These are phyloP conservation scores for Naganishia friedmannii DNA, from an alignment of 768 basidiomycete genomes.

Conservation along the genomic window DNA sequence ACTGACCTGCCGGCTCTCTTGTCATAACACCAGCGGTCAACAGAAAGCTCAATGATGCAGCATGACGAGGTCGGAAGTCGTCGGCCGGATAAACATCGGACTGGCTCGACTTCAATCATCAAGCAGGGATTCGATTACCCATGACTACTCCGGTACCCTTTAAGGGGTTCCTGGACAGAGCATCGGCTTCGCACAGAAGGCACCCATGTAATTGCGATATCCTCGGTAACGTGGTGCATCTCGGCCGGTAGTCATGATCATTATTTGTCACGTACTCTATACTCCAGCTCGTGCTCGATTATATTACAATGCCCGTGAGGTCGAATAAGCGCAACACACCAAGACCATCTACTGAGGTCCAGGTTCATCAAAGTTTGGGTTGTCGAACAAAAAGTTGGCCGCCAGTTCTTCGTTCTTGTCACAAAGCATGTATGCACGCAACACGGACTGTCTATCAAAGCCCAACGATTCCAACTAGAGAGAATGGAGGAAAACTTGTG, in stretches of 20 bases:
- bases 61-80: no score
- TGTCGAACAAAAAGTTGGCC: conserved; percentile 87
- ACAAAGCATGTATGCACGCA: conserved; percentile 78
- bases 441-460: conserved; percentile 73
- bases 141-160: no score
- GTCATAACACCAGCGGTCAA: no score
- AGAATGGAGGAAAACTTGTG: conserved; percentile 6
- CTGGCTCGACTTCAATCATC: no score
- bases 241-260: conserved; percentile 3
- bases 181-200: no score
- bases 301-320: background rate
- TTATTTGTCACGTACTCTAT: background rate
- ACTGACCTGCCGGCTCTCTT: no score
- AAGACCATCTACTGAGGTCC: conserved; percentile 11
- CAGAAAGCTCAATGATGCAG: no score
- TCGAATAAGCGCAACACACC: background rate
- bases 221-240: no score
- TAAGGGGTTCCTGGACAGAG: no score
- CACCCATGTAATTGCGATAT: no score
- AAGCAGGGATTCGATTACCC: no score
- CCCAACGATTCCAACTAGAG: conserved; percentile 77
- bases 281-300: background rate
- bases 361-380: conserved; percentile 32
- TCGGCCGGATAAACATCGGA: no score
- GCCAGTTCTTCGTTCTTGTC: conserved; percentile 96